Base-by-base conservation (phyloP, 192 early-diverging fungal genomes). In the Entomortierella beljakovae region DNA sequence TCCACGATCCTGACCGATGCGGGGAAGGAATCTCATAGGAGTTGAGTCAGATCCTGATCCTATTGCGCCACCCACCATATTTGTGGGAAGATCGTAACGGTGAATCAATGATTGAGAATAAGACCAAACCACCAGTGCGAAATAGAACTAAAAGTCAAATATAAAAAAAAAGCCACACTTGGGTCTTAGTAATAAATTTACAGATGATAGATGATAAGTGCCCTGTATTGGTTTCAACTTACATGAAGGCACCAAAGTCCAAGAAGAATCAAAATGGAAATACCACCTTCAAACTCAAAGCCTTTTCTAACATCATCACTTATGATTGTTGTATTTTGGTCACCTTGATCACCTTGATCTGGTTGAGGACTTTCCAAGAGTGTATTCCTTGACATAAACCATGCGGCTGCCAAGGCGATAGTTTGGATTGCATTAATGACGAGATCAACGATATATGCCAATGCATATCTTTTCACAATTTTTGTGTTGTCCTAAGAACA, bases 331-430 rank as follows among this genome's bases (percentile, higher is more conserved):
- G 63, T 51, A 16, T 46, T 43, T 43, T 37, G 23, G 23, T 57
- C 59, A 1, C 33, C 58, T 13, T 16, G n/a, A n/a, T n/a, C n/a
- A n/a, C n/a, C 15, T n/a, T 67, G 40, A 48, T 77, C 74, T 15
- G 65, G 66, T 16, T 69, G 65, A 18, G 74, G 66, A 59, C 40
- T 55, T 7, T 56, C 62, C 62, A 77, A 65, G 25, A 77, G 74
- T 25, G 68, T 35, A 43, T 77, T 77, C 37, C 74, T 68, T 16
- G 66, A 69, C 66, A 77, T 77, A 55, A 77, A 77, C 74, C 74
- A 77, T 0, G 74, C 59, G 1, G 68, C 66, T 34, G 74, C 74
- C 20, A 77, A 43, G 6, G 67, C 55, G 31, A 69, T 77, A 18
- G 74, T 77, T 49, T 77, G 66, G 13, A 77, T 34, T 0, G 74